Percentiles rank a stretch among this genome's conserved stretches.
Evolutionary conservation across 331 rosid species (phyloP).

Genomic region (Rosa hybrid): DNA sequence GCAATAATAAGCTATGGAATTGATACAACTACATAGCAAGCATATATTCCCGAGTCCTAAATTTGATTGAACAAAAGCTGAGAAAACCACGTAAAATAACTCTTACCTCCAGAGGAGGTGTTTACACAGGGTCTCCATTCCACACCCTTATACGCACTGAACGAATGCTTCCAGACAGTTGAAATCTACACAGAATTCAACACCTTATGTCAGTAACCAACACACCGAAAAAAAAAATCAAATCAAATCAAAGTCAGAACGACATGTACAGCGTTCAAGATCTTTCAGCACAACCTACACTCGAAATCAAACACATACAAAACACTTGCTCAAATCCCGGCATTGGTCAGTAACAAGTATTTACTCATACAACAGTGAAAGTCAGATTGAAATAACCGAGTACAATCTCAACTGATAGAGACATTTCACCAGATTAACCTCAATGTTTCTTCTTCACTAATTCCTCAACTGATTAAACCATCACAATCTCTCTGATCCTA

Average conservation of each 20-base stretch:
- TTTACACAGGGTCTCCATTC: conserved; percentile 81
- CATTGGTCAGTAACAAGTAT: background rate
- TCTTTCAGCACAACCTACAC: background rate
- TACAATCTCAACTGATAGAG: too few species aligned
- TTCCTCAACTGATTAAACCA: background rate
- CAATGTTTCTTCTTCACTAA: background rate
- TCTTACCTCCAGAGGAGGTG: conserved; percentile 67
- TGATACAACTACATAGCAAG: background rate
- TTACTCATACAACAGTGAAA: too few species aligned
- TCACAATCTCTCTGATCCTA: background rate
- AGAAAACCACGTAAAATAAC: conserved; percentile 6
- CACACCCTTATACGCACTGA: conserved; percentile 47
- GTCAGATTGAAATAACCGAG: too few species aligned
- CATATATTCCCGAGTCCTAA: background rate
- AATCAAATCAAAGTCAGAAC: background rate
- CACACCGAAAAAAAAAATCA: conserved; percentile 9
- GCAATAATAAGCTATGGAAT: background rate
- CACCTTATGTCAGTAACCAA: conserved; percentile 31
- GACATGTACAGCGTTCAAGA: background rate
- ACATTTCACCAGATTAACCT: too few species aligned
- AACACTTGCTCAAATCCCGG: background rate
- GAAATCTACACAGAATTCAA: conserved; percentile 61
- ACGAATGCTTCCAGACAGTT: conserved; percentile 79
- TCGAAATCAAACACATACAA: background rate
- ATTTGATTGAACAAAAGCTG: background rate